These are phyloP conservation scores for Populus trichocarpa DNA, from an alignment of 441 rosid genomes.

Conservation along the genomic window DNA sequence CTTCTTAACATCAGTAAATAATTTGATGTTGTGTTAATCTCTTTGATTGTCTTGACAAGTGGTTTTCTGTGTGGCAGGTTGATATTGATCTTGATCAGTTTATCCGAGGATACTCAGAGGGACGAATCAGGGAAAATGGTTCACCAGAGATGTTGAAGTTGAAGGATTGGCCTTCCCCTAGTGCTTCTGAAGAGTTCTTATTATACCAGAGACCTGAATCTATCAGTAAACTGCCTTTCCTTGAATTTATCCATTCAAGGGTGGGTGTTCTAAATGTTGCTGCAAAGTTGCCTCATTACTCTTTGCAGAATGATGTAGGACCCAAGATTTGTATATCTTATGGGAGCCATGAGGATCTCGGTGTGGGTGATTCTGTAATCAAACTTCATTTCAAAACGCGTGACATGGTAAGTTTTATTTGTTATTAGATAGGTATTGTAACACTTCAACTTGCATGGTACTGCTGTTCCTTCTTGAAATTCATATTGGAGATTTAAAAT, in stretches of 20 bases:
- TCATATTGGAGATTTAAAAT: slow-evolving; percentile 6
- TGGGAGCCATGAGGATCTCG: slow-evolving; percentile 60
- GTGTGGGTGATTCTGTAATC: slow-evolving; percentile 55
- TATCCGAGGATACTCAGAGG: slow-evolving; percentile 65
- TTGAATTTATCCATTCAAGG: slow-evolving; percentile 89
- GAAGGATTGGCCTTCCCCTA: slow-evolving; percentile 96
- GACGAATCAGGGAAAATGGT: slow-evolving; percentile 49
- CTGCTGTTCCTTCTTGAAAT: neutral
- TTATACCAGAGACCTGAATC: slow-evolving; percentile 85
- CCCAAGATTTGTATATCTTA: slow-evolving; percentile 82
- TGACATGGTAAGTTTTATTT: slow-evolving; percentile 62
- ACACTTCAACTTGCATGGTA: neutral
- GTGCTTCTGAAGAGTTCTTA: slow-evolving; percentile 88
- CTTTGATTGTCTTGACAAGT: slow-evolving; percentile 10
- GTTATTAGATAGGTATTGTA: neutral
- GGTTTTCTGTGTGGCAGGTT: slow-evolving; percentile 46
- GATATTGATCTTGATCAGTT: slow-evolving; percentile 73
- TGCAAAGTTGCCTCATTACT: slow-evolving; percentile 93
- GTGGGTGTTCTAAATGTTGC: slow-evolving; percentile 95
- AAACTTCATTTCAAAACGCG: slow-evolving; percentile 77
- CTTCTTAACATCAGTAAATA: slow-evolving; percentile 6
- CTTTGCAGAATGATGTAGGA: slow-evolving; percentile 91
- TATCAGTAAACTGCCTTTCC: slow-evolving; percentile 78
- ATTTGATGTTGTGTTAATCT: slow-evolving; percentile 4
- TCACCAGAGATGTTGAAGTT: slow-evolving; percentile 57